Evolutionary conservation across 495 filamentous ascomycete genomes (phyloP).

Genomic region (Penicillium tannophilum): DNA sequence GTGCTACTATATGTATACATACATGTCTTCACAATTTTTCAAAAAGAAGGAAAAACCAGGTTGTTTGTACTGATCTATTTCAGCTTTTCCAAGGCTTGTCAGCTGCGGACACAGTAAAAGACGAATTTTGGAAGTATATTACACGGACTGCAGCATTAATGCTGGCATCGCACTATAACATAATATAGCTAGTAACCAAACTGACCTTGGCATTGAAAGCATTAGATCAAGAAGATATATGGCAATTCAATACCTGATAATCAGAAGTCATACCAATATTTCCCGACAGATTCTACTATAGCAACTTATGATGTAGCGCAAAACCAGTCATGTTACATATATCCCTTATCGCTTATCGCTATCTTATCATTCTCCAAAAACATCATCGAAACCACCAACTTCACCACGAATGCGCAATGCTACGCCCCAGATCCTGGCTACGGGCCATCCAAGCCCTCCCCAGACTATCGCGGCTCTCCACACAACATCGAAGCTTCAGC

Average conservation of each 20-base stretch:
- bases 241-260: no score
- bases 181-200: no score
- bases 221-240: no score
- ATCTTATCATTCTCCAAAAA: not conserved
- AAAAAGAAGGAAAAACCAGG: no score
- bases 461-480: not conserved
- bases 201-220: no score
- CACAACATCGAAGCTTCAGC: constrained; percentile 27
- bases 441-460: not conserved
- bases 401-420: not conserved
- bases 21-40: no score
- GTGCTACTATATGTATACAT: no score
- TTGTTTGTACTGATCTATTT: no score
- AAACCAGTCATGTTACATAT: not conserved
- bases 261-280: no score
- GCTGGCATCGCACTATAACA: not conserved
- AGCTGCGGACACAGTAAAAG: not conserved
- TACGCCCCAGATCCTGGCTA: not conserved
- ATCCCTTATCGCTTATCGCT: constrained; percentile 2
- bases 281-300: no score
- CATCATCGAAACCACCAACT: constrained; percentile 1
- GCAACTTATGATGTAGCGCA: no score
- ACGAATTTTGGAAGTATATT: not conserved
- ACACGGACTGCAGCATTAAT: not conserved
- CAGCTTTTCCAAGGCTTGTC: no score